Conservation (phyloP, 2,329 filamentous ascomycete genomes). For the Mycosphaerella arachidis region DNA sequence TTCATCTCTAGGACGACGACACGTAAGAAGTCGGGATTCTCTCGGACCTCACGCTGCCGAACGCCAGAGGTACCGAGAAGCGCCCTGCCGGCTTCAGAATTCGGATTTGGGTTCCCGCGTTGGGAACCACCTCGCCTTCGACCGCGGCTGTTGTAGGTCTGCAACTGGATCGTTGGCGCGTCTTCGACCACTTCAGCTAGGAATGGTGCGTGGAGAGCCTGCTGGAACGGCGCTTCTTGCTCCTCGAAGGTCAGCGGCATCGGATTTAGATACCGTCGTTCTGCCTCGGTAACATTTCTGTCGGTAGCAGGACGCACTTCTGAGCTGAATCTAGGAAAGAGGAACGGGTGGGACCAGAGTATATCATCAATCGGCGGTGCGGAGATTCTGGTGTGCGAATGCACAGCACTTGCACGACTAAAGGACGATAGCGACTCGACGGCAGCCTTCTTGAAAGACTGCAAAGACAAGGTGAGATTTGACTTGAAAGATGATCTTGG, state of each 20-base stretch:
- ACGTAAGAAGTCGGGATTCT: slow-evolving; percentile 60
- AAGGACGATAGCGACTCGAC: slow-evolving; percentile 57
- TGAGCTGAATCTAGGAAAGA: slow-evolving; percentile 55
- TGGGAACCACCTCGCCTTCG: slow-evolving; percentile 31
- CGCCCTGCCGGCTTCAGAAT: slow-evolving; percentile 42
- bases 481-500: slow-evolving; percentile 54
- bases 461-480: slow-evolving; percentile 59
- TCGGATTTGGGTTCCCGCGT: slow-evolving; percentile 36
- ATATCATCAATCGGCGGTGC: slow-evolving; percentile 46
- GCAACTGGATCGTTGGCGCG: slow-evolving; percentile 58
- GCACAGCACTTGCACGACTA: slow-evolving; percentile 31
- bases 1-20: slow-evolving; percentile 65
- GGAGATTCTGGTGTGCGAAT: slow-evolving; percentile 11
- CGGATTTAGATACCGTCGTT: slow-evolving; percentile 59
- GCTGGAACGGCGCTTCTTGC: slow-evolving; percentile 35
- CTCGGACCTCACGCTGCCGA: slow-evolving; percentile 58
- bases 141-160: slow-evolving; percentile 48
- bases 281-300: slow-evolving; percentile 50
- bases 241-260: slow-evolving; percentile 39
- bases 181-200: slow-evolving; percentile 33
- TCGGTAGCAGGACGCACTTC: slow-evolving; percentile 56
- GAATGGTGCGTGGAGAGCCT: slow-evolving; percentile 34
- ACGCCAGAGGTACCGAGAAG: slow-evolving; percentile 34
- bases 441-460: slow-evolving; percentile 57
- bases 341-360: slow-evolving; percentile 54